phyloP scores from a whole-genome alignment of 2,329 filamentous ascomycete species.

The Aspergillus fumigatus region DNA sequence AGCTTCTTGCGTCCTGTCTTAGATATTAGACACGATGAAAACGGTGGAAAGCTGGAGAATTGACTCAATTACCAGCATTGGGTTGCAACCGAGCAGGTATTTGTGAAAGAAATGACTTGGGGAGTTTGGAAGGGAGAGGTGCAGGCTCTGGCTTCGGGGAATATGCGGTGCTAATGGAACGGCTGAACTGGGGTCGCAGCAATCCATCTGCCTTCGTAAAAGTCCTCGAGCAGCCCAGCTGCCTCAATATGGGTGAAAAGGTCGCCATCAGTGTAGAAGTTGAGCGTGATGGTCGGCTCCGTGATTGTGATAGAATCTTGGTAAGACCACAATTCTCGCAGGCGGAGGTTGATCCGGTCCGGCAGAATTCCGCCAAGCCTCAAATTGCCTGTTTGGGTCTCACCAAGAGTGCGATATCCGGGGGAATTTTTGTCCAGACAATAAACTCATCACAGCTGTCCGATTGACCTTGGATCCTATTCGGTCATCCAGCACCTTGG shows the following conservation, averaged over 20 bases:
- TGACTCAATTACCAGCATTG: constrained; percentile 28
- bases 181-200: constrained; percentile 46
- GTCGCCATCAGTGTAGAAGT: constrained; percentile 55
- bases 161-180: constrained; percentile 50
- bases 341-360: constrained; percentile 27
- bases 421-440: constrained; percentile 25
- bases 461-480: constrained; percentile 2
- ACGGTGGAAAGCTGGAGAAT: neutral
- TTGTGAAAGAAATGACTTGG: constrained; percentile 40
- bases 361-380: constrained; percentile 38
- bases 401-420: constrained; percentile 15
- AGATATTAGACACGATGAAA: neutral
- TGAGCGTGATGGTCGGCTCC: constrained; percentile 8
- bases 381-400: constrained; percentile 20
- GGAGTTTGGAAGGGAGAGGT: constrained; percentile 39
- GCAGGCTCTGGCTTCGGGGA: constrained; percentile 38
- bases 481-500: neutral
- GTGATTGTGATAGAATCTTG: constrained; percentile 10
- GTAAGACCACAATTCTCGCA: constrained; percentile 12
- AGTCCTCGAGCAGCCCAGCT: constrained; percentile 66
- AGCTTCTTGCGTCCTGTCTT: constrained; percentile 45
- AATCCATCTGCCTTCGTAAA: constrained; percentile 51
- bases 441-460: constrained; percentile 6
- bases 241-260: constrained; percentile 55
- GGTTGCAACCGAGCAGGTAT: constrained; percentile 37